Evolutionary conservation across 768 basidiomycete genomes (phyloP), one percentile per base, ranked within the genome.

Genomic region (Pleurotus sapidus): DNA sequence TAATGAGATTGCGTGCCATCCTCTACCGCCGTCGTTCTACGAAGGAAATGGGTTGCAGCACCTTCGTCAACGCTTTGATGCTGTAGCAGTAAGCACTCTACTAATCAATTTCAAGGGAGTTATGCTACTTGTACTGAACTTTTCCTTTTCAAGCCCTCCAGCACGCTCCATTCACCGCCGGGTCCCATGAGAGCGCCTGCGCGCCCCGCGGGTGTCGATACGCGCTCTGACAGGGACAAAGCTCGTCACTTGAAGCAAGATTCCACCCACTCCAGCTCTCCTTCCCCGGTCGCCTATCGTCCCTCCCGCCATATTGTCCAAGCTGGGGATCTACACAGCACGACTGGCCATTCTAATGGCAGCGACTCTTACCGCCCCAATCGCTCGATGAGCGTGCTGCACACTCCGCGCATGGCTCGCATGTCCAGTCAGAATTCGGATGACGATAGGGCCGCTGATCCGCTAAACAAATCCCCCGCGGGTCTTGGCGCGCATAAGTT

Each of bases 1-100:
- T 69, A 99, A 99, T 64, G 90, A 95, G 59, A 89, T 98, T 59
- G 96, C 97, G 14, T 95, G 94, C 51, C 93, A 98, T 69, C 97
- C 97, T 2, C 78, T 99, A 0, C 95, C 97, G 0, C 73, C 83
- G 12, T 86, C 87, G 0, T 99, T 98, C 74, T 98, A 98, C 64
- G 89, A 94, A 69, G 86, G 89, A 7, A 93, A 93, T 4, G 96
- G 97, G 5, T 80, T 99, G 60, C 87, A 93, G 67, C 82, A 89
- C 51, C 82, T 99, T 2, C 84, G 97, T 17, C 90, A 95, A 58
- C 86, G 93, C n/a, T 98, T 98, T 65, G 89, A 90, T 62, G 83
- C 81, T 20, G 72, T 77, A 5, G 39, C 12, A 11, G n/a, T 38
- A 14, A 69, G 72, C 46, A 72, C 78, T 7, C 72, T 11, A 11